Evolutionary conservation across 495 filamentous ascomycete species (phyloP).

Genomic region (Amniculicola lignicola): DNA sequence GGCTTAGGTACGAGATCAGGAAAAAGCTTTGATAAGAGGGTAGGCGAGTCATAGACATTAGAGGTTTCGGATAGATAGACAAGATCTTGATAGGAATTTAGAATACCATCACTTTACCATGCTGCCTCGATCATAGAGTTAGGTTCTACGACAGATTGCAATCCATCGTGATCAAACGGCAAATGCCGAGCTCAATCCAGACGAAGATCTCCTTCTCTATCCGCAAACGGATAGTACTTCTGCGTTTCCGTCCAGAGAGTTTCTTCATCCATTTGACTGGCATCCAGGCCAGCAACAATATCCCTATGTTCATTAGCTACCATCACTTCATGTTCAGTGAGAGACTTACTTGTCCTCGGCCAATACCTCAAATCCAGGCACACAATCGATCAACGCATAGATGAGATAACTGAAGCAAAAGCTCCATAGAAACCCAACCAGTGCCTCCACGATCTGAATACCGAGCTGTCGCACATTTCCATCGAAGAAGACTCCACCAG

Average conservation of each 20-base stretch:
- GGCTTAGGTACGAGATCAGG: too few species aligned
- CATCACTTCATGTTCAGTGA: background rate
- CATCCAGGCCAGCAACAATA: conserved; percentile 48
- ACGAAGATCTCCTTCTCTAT: conserved; percentile 17
- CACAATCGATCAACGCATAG: conserved; percentile 32
- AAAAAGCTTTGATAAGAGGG: too few species aligned
- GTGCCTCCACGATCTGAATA: conserved; percentile 42
- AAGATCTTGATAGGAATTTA: too few species aligned
- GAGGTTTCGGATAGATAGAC: too few species aligned
- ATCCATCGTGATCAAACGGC: too few species aligned
- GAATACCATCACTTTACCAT: too few species aligned
- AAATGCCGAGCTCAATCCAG: too few species aligned
- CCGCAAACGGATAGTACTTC: conserved; percentile 47
- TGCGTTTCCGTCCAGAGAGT: conserved; percentile 40
- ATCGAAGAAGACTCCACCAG: conserved; percentile 41
- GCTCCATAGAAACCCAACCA: conserved; percentile 44
- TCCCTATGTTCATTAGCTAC: conserved; percentile 42
- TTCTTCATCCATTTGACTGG: conserved; percentile 50
- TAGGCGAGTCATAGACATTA: too few species aligned
- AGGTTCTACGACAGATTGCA: too few species aligned
- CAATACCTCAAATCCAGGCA: conserved; percentile 32
- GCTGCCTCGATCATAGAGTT: too few species aligned
- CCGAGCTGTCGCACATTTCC: conserved; percentile 34
- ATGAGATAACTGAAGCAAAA: conserved; percentile 34
- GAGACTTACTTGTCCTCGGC: conserved; percentile 30